phyloP scores from a whole-genome alignment of 106 monocot genomes.

The Alisma plantagoaquatica region DNA sequence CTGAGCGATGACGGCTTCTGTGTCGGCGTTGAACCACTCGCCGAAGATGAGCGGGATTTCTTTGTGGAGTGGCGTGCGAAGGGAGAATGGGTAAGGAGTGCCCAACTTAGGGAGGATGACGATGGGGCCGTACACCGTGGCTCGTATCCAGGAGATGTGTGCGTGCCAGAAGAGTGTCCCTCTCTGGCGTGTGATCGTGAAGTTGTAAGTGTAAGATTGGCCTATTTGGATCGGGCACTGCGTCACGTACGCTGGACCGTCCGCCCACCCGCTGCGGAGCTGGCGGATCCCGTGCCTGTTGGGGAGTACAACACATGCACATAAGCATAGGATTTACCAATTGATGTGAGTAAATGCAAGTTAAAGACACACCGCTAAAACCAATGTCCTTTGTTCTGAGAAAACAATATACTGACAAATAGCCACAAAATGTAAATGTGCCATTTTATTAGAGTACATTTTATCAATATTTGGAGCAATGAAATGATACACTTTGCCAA shows the following conservation, averaged over 20 bases:
- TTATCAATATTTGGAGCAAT: too few relatives aligned
- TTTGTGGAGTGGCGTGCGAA: conserved; percentile 31
- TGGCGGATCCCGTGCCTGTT: conserved; percentile 51
- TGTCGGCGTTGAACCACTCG: conserved; percentile 49
- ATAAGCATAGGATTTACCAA: too few relatives aligned
- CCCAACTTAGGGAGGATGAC: conserved; percentile 25
- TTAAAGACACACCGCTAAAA: too few relatives aligned
- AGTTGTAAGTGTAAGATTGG: conserved; percentile 17
- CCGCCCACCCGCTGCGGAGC: conserved; percentile 40
- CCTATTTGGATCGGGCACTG: conserved; percentile 37
- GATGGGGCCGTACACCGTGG: conserved; percentile 38
- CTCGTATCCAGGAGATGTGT: conserved; percentile 28
- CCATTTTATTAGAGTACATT: too few relatives aligned
- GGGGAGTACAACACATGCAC: too few relatives aligned
- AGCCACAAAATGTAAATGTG: too few relatives aligned
- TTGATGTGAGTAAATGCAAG: too few relatives aligned
- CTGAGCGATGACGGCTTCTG: conserved; percentile 3
- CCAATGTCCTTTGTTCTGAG: too few relatives aligned
- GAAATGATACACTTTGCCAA: too few relatives aligned
- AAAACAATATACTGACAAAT: too few relatives aligned
- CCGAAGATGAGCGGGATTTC: conserved; percentile 54
- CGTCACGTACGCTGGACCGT: conserved; percentile 47
- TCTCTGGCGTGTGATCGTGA: conserved; percentile 27
- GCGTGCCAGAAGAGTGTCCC: conserved; percentile 67
- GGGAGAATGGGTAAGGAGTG: conserved; percentile 22